Conservation (phyloP, 495 filamentous ascomycete genomes). For the Margaritispora aquatica region DNA sequence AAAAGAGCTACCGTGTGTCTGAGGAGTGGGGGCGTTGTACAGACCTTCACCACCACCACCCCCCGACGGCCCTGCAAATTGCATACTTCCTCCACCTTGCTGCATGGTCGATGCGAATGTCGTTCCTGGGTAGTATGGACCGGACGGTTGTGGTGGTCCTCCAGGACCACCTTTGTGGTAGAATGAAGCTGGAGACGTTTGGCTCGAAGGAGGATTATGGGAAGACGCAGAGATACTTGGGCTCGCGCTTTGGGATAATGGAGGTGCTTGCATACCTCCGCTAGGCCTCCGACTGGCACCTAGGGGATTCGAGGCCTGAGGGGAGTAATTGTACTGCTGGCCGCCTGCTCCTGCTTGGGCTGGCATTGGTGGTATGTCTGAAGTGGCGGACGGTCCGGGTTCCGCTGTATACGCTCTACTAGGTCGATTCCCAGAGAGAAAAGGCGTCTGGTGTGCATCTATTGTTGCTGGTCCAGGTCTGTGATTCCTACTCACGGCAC, state of each 20-base stretch:
- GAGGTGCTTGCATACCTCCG: constrained; percentile 28
- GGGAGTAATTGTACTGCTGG: constrained; percentile 27
- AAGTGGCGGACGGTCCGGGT: constrained; percentile 19
- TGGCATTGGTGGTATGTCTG: constrained; percentile 27
- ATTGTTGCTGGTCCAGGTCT: constrained; percentile 39
- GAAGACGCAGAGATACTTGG: constrained; percentile 47
- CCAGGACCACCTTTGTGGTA: constrained; percentile 22
- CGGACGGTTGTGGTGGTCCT: constrained; percentile 11
- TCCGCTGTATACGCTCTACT: constrained; percentile 14
- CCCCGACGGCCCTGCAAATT: constrained; percentile 21
- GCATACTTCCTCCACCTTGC: constrained; percentile 21
- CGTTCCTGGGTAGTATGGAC: constrained; percentile 24
- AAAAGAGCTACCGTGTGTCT: constrained; percentile 15
- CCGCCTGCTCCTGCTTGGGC: constrained; percentile 20
- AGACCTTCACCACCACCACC: constrained; percentile 24
- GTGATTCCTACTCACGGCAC: constrained; percentile 37
- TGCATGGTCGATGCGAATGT: constrained; percentile 26
- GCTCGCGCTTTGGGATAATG: constrained; percentile 46
- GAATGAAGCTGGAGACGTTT: constrained; percentile 35
- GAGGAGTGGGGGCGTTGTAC: constrained; percentile 22
- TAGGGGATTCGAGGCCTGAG: constrained; percentile 36
- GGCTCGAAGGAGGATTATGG: constrained; percentile 39
- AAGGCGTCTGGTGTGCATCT: constrained; percentile 35
- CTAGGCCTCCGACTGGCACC: constrained; percentile 36
- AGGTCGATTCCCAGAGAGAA: constrained; percentile 16